phyloP scores from a whole-genome alignment of 176 grass and related monocot species.

The Poa pratensis region DNA sequence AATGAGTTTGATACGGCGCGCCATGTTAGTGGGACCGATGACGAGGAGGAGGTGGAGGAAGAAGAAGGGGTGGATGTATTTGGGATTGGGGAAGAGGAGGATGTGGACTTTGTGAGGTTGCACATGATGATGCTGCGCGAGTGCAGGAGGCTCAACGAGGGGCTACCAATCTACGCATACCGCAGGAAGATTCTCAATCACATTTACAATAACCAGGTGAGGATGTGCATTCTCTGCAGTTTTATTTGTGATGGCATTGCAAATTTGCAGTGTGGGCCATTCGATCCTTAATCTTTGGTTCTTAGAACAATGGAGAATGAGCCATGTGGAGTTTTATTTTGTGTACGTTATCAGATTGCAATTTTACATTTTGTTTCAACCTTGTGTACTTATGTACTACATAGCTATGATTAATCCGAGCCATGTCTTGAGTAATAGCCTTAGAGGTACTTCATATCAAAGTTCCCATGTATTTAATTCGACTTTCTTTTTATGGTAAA shows the following conservation, averaged over 20 bases:
- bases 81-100: constrained; percentile 27
- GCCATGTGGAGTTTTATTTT: not conserved
- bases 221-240: constrained; percentile 25
- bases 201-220: constrained; percentile 73
- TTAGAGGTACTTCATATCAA: not conserved
- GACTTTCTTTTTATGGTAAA: not conserved
- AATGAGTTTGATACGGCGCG: constrained; percentile 48
- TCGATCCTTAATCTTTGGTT: not conserved
- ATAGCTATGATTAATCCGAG: not conserved
- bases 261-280: constrained; percentile 2
- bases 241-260: constrained; percentile 25
- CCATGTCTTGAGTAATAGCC: not conserved
- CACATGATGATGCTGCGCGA: constrained; percentile 67
- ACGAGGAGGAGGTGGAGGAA: not conserved
- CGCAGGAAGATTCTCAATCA: constrained; percentile 63
- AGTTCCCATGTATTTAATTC: constrained; percentile 10
- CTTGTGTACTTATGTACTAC: not conserved
- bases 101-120: constrained; percentile 61
- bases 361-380: not conserved
- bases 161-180: constrained; percentile 71
- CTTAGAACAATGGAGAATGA: constrained; percentile 22
- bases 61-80: constrained; percentile 54
- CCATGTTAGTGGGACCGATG: constrained; percentile 34
- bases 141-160: constrained; percentile 82
- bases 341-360: not conserved